Base-by-base conservation (phyloP, 2,329 filamentous ascomycete genomes). In the Lecanicillium sp. region DNA sequence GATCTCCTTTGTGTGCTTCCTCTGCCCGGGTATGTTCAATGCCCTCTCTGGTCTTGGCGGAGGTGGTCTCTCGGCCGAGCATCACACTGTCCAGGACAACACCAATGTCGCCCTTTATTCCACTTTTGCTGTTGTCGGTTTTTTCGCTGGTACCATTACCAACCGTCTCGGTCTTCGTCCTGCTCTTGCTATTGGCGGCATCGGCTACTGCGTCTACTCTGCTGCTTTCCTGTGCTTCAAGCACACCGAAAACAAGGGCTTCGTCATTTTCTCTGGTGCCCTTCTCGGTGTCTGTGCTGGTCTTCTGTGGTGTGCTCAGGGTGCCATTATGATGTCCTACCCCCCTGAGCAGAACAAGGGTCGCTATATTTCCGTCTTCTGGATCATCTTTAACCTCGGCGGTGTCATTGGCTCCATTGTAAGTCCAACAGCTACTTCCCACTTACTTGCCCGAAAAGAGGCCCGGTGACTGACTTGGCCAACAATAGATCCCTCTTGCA, bases 341-440 rank as follows among this genome's bases (percentile, higher is more conserved):
- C 88, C 88, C 2, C 69, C 75, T 15, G 89, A 95, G 63, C 61
- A 76, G 25, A 75, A 78, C 47, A 95, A 95, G 70, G 89, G 89
- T 32, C 80, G 81, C 43, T 95, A 88, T 59, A 94, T 95, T 58
- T 84, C 84, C 44, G 80, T 79, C 67, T 95, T 95, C 65, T 95
- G 89, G 89, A 80, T 88, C 58, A 94, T 95, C 53, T 95, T 95
- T 72, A 95, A 95, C 62, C 62, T 89, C 43, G 89, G 89, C 50
- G 88, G 80, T 51, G 88, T 95, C 44, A 86, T 95, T 58, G 89
- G 89, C 45, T 79, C 81, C 53, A 62, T 81, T 51, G 64, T 70
- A 54, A 51, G 64, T 55, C n/a, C n/a, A n/a, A n/a, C n/a, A n/a
- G n/a, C n/a, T n/a, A n/a, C n/a, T n/a, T n/a, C n/a, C n/a, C n/a